Evolutionary conservation across 306 rosid genomes (phyloP).

Genomic region (Vicia sativa): DNA sequence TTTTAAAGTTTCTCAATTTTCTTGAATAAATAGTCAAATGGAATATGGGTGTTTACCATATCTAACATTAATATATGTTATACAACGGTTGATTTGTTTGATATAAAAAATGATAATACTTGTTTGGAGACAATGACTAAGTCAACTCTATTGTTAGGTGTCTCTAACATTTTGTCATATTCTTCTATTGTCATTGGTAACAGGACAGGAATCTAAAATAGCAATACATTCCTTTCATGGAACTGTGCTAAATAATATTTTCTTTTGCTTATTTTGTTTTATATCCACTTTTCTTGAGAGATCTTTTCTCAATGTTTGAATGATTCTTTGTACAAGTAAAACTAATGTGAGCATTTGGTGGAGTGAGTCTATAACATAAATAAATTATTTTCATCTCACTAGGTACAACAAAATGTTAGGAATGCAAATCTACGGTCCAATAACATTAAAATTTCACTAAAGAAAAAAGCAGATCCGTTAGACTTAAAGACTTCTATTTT

Average conservation of each 20-base stretch:
- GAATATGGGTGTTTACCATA: slow-evolving; percentile 16
- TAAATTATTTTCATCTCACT: neutral
- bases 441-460: too few species aligned
- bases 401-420: neutral
- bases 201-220: slow-evolving; percentile 14
- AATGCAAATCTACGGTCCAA: too few species aligned
- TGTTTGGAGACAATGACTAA: slow-evolving; percentile 26
- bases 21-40: slow-evolving; percentile 27
- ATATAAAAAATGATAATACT: neutral
- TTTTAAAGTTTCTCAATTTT: neutral
- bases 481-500: too few species aligned
- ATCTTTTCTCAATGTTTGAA: neutral
- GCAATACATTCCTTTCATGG: neutral
- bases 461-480: too few species aligned
- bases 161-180: slow-evolving; percentile 3
- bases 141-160: slow-evolving; percentile 34
- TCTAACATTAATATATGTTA: slow-evolving; percentile 21
- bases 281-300: neutral
- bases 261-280: neutral
- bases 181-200: slow-evolving; percentile 1
- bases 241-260: neutral
- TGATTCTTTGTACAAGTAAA: neutral
- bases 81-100: slow-evolving; percentile 24
- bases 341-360: neutral
- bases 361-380: neutral